phyloP scores from a whole-genome alignment of 805 yeast species.

The Metschnikowia lachancei region DNA sequence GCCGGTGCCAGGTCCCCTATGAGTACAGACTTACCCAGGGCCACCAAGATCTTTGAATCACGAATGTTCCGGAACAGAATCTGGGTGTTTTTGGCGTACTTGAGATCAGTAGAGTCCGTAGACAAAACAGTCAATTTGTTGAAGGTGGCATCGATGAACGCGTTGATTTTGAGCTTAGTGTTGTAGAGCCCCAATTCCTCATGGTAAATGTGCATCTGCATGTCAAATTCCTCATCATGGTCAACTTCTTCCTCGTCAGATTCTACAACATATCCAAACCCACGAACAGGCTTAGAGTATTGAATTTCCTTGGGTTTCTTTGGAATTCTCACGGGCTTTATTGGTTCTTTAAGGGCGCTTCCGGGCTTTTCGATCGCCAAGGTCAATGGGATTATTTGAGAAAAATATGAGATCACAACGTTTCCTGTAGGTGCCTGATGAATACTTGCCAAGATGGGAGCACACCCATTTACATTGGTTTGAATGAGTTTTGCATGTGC shows the following conservation, averaged over 20 bases:
- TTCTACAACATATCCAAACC: slow-evolving; percentile 17
- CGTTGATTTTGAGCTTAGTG: slow-evolving; percentile 4
- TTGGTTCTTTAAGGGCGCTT: slow-evolving; percentile 3
- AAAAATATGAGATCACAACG: slow-evolving; percentile 6
- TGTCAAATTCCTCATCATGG: slow-evolving; percentile 1
- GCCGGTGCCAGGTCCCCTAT: slow-evolving; percentile 10
- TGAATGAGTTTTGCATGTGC: slow-evolving; percentile 5
- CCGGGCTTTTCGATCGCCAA: slow-evolving; percentile 6
- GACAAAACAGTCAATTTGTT: slow-evolving; percentile 15
- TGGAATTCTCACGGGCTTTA: slow-evolving; percentile 5
- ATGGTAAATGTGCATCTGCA: slow-evolving; percentile 1
- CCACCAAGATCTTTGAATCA: slow-evolving; percentile 3
- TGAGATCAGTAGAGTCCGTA: slow-evolving; percentile 8
- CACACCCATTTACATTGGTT: slow-evolving; percentile 5
- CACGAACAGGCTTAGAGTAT: slow-evolving; percentile 14
- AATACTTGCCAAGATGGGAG: slow-evolving; percentile 10
- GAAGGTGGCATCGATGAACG: slow-evolving; percentile 9
- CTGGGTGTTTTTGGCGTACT: neutral
- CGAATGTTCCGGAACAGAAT: neutral
- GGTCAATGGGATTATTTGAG: slow-evolving; percentile 16
- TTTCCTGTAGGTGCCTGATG: slow-evolving; percentile 2
- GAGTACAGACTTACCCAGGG: slow-evolving; percentile 1
- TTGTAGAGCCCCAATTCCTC: slow-evolving; percentile 6
- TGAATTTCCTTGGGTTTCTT: neutral
- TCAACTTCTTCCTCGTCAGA: slow-evolving; percentile 6